Base-by-base conservation (phyloP, 177 flowering plant genomes). In the Vitis hybrid region DNA sequence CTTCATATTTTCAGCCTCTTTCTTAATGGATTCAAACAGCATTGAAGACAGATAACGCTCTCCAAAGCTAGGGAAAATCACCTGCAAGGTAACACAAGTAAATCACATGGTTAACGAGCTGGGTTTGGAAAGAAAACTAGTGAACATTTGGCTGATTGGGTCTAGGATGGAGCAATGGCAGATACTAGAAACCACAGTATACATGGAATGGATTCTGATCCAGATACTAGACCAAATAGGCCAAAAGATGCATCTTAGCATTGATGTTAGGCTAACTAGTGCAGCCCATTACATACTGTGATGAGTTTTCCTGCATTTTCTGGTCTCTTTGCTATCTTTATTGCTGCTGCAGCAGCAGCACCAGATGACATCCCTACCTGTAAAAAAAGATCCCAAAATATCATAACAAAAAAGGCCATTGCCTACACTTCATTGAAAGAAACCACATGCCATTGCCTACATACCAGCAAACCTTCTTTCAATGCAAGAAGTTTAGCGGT, bases 281-380 rank as follows among this genome's bases (percentile, higher is more conserved):
- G 46, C 21, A 9, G 48, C 4, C 1, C 17, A 35, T 49, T 55
- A 41, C 2, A 52, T 78, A 91, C 96, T 55, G 84, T 90, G 27
- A 91, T 83, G 66, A 91, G 87, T 65, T 91, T 91, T 71, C 93
- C 96, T 72, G 84, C 86, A 82, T 85, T 82, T 73, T 91, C 93
- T 58, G 91, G 92, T 68, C 87, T 79, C 80, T 83, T 83, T 15
- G 90, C 97, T 58, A 88, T 68, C 76, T 73, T 84, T 21, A 91
- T 78, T 32, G 92, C 94, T 63, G 97, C 97, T 3, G 91, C 92
- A 2, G 93, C 85, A 3, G 97, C 92, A 17, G 91, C 97, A 64
- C 97, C 97, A 52, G 92, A 89, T 49, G 97, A 91, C 72, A 90
- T 91, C 17, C 94, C 97, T 67, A 84, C 92, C 93, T 91, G 79